Conservation (phyloP, 257 asterid species). For the Ilex asprella region DNA sequence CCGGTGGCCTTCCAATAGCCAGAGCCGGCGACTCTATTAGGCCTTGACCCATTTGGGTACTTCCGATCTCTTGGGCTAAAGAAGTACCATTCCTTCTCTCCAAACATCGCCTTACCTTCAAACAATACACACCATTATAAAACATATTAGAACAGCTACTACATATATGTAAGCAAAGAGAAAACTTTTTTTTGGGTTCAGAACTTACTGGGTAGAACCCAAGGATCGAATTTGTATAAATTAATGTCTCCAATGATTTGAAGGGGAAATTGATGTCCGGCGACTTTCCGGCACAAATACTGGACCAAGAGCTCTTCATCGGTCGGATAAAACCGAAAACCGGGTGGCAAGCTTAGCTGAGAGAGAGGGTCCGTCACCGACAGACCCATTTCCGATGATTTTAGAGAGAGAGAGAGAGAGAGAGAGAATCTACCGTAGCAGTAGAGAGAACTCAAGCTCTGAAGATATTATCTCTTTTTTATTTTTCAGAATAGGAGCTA, state of each 20-base stretch:
- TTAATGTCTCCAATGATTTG: constrained; percentile 67
- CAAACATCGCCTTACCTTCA: constrained; percentile 67
- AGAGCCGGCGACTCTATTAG: constrained; percentile 78
- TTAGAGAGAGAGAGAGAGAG: not conserved
- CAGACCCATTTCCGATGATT: constrained; percentile 44
- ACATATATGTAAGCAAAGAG: not conserved
- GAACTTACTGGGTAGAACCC: constrained; percentile 73
- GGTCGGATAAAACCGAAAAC: constrained; percentile 85
- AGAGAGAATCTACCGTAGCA: not conserved
- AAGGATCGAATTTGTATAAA: constrained; percentile 73
- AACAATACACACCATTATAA: not conserved
- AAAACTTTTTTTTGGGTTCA: too few species aligned
- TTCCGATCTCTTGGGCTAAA: constrained; percentile 83
- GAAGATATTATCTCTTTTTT: not conserved
- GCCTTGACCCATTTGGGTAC: constrained; percentile 87
- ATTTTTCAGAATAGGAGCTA: constrained; percentile 7
- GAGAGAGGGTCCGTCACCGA: constrained; percentile 64
- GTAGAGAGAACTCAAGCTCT: not conserved
- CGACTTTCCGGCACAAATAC: constrained; percentile 60
- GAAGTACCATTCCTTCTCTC: constrained; percentile 90
- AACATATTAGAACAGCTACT: too few species aligned
- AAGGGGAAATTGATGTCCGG: constrained; percentile 56
- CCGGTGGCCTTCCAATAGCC: constrained; percentile 98
- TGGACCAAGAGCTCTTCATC: constrained; percentile 88
- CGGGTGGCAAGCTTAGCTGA: constrained; percentile 78